phyloP scores from a whole-genome alignment of 108 stramenopile species.

The Nitzschia sp. region DNA sequence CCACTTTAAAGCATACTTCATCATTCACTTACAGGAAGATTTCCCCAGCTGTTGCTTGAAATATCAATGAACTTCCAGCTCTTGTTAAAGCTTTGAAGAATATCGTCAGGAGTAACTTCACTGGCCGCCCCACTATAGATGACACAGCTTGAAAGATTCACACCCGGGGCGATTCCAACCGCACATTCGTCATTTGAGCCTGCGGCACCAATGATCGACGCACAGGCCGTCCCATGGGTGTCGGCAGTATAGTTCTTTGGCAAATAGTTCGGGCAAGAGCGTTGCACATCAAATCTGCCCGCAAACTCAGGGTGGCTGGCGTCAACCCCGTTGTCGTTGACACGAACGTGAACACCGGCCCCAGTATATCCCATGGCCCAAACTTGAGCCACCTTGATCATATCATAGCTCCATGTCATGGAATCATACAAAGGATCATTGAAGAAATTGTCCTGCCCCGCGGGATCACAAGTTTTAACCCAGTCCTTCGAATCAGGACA shows the following conservation, averaged over 20 bases:
- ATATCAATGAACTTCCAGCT: too few species aligned
- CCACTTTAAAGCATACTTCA: too few species aligned
- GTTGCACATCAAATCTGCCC: conserved; percentile 23
- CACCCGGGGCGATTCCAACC: conserved; percentile 24
- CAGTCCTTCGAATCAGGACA: not conserved
- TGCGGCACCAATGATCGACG: conserved; percentile 4
- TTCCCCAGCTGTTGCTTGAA: too few species aligned
- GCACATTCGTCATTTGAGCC: conserved; percentile 25
- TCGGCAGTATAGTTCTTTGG: not conserved
- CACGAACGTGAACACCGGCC: conserved; percentile 27
- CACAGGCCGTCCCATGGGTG: conserved; percentile 18
- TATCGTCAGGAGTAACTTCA: too few species aligned
- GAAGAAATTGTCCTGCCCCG: conserved; percentile 1
- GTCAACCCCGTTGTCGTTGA: conserved; percentile 45
- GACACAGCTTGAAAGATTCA: conserved; percentile 10
- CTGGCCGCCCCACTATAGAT: too few species aligned
- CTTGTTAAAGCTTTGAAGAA: too few species aligned
- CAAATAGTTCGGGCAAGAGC: conserved; percentile 25
- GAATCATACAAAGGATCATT: conserved; percentile 29
- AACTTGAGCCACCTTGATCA: conserved; percentile 34
- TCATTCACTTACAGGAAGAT: too few species aligned
- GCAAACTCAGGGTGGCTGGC: conserved; percentile 31
- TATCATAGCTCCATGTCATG: conserved; percentile 29
- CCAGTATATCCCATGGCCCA: conserved; percentile 35
- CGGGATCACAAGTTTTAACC: not conserved